These are phyloP conservation scores for Eutypella sp. DNA, from an alignment of 2,329 filamentous ascomycete species.

Conservation along the genomic window DNA sequence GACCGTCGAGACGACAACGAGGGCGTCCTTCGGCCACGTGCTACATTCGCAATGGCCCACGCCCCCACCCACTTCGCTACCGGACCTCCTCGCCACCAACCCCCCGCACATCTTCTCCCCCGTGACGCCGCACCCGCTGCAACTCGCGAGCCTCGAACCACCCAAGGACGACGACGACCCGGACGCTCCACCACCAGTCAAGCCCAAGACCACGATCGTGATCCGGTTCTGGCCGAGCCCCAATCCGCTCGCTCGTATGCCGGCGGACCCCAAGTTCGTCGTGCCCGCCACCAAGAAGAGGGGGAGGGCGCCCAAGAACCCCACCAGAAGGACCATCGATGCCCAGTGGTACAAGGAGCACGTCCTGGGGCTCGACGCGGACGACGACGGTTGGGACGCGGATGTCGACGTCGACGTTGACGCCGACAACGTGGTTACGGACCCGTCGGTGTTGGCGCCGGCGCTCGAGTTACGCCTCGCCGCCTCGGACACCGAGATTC, in stretches of 20 bases:
- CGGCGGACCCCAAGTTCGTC: conserved; percentile 14
- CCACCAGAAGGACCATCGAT: background rate
- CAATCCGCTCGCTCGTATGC: background rate
- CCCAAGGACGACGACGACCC: conserved; percentile 13
- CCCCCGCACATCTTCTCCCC: conserved; percentile 38
- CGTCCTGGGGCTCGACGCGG: background rate
- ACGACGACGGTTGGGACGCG: background rate
- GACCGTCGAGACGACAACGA: conserved; percentile 22
- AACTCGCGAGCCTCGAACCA: conserved; percentile 31
- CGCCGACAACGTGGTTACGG: conserved; percentile 1
- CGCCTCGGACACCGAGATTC: conserved; percentile 28
- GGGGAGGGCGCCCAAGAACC: background rate
- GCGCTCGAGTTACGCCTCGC: conserved; percentile 34
- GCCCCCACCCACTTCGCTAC: conserved; percentile 4
- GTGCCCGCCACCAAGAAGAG: conserved; percentile 4
- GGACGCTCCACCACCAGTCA: conserved; percentile 12
- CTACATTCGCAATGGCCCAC: conserved; percentile 25
- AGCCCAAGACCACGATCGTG: conserved; percentile 31
- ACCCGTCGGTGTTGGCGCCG: conserved; percentile 24
- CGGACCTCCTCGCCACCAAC: conserved; percentile 12
- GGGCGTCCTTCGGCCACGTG: conserved; percentile 48
- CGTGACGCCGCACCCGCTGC: conserved; percentile 41
- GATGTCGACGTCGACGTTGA: conserved; percentile 3
- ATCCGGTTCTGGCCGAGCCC: conserved; percentile 39
- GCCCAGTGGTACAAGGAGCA: background rate